phyloP scores from a whole-genome alignment of 108 stramenopile genomes.

The Cyclotella kingstonii region DNA sequence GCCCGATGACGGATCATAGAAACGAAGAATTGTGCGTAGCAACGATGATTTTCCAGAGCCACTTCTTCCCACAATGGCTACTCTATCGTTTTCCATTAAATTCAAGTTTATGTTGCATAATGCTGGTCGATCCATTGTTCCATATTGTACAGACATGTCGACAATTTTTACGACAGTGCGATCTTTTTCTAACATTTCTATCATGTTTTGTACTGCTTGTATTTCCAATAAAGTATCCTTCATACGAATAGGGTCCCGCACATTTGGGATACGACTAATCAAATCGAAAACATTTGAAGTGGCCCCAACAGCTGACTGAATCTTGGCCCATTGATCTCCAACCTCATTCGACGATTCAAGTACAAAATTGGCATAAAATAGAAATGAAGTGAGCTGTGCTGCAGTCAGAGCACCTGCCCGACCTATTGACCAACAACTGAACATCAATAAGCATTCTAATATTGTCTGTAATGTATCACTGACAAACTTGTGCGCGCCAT shows the following conservation, averaged over 20 bases:
- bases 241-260: slow-evolving; percentile 57
- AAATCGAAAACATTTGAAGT: slow-evolving; percentile 82
- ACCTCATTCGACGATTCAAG: slow-evolving; percentile 82
- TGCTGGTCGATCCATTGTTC: slow-evolving; percentile 72
- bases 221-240: slow-evolving; percentile 35
- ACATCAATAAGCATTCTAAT: slow-evolving; percentile 59
- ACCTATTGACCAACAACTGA: slow-evolving; percentile 69
- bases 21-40: slow-evolving; percentile 81
- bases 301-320: slow-evolving; percentile 79
- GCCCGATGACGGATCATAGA: slow-evolving; percentile 93
- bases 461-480: slow-evolving; percentile 69
- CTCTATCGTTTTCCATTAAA: slow-evolving; percentile 84
- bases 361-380: slow-evolving; percentile 84
- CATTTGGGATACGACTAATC: slow-evolving; percentile 60
- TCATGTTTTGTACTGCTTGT: slow-evolving; percentile 25
- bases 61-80: slow-evolving; percentile 91
- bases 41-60: slow-evolving; percentile 94
- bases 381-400: slow-evolving; percentile 68
- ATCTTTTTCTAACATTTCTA: slow-evolving; percentile 13
- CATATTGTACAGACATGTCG: slow-evolving; percentile 63
- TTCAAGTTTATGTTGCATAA: slow-evolving; percentile 61
- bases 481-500: slow-evolving; percentile 79
- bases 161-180: slow-evolving; percentile 58
- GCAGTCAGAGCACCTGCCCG: slow-evolving; percentile 61
- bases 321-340: slow-evolving; percentile 87